phyloP scores from a whole-genome alignment of 116 monocot species.

The Dioscorea cayenensis region DNA sequence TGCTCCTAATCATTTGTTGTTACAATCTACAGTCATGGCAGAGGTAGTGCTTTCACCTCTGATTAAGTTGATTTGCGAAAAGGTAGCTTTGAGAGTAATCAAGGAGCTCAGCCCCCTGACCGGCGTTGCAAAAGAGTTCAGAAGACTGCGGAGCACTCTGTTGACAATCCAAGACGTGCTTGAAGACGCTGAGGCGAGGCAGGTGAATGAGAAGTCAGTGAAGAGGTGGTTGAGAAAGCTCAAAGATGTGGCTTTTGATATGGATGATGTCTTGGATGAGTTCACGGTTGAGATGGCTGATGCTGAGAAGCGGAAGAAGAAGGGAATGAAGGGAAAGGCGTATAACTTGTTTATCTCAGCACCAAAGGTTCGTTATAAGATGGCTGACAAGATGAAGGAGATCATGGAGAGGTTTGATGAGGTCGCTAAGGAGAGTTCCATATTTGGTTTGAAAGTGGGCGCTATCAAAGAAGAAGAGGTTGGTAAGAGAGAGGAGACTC shows the following conservation, averaged over 20 bases:
- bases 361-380: conserved; percentile 2
- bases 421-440: background rate
- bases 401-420: conserved; percentile 8
- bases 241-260: conserved; percentile 28
- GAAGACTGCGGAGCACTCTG: conserved; percentile 25
- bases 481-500: background rate
- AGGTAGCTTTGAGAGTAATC: background rate
- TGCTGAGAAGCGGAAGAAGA: background rate
- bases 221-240: conserved; percentile 32
- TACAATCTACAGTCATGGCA: background rate
- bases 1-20: no score
- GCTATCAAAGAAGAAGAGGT: background rate
- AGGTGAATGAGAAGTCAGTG: conserved; percentile 16
- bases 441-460: background rate
- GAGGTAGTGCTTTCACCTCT: background rate
- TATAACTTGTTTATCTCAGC: background rate
- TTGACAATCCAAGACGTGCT: conserved; percentile 24
- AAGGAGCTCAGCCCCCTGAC: background rate
- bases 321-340: background rate
- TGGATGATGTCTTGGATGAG: conserved; percentile 40
- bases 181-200: conserved; percentile 37
- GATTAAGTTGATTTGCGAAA: background rate
- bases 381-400: background rate
- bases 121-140: conserved; percentile 6
- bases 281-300: background rate